A percentile compares a stretch with the other conserved stretches of the same genome.
phyloP scores from a whole-genome alignment of 2,329 filamentous ascomycete species.

The Aureobasidium namibiae region DNA sequence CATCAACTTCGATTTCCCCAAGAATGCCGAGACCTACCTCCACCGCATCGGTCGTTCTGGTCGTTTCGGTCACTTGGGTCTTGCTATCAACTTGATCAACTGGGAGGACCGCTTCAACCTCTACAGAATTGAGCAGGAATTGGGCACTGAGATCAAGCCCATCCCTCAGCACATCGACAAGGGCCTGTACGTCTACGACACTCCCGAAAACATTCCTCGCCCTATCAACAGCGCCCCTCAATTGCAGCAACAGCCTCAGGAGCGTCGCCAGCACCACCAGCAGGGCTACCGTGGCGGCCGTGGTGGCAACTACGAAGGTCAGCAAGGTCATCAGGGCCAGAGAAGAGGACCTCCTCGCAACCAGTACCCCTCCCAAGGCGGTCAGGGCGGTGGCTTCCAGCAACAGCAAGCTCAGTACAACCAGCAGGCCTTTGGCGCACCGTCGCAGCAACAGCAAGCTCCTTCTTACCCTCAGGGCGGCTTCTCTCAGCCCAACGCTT shows the following conservation, averaged over 20 bases:
- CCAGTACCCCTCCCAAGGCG: constrained; percentile 18
- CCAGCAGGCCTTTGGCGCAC: constrained; percentile 15
- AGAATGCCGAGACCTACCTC: constrained; percentile 97
- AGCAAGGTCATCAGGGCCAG: constrained; percentile 26
- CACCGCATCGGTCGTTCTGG: constrained; percentile 97
- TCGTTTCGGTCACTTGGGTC: constrained; percentile 90
- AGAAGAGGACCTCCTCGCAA: constrained; percentile 24
- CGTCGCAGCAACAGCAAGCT: constrained; percentile 20
- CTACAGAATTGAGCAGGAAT: constrained; percentile 95
- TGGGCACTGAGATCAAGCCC: constrained; percentile 95
- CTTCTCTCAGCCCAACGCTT: constrained; percentile 2
- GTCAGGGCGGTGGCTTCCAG: constrained; percentile 15
- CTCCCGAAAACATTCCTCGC: constrained; percentile 86
- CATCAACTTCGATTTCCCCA: constrained; percentile 99
- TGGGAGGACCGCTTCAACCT: constrained; percentile 99
- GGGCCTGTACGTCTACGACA: constrained; percentile 95
- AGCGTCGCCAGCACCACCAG: constrained; percentile 24
- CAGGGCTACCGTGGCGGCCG: constrained; percentile 25
- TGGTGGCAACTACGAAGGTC: constrained; percentile 23
- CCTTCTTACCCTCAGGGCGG: constrained; percentile 17
- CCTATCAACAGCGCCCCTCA: constrained; percentile 55
- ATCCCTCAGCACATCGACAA: constrained; percentile 94
- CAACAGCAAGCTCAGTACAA: constrained; percentile 22
- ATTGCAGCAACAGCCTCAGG: constrained; percentile 19
- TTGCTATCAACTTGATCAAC: constrained; percentile 98